Evolutionary conservation across 805 yeast genomes (phyloP).

Genomic region (Henningerozyma blattae): DNA sequence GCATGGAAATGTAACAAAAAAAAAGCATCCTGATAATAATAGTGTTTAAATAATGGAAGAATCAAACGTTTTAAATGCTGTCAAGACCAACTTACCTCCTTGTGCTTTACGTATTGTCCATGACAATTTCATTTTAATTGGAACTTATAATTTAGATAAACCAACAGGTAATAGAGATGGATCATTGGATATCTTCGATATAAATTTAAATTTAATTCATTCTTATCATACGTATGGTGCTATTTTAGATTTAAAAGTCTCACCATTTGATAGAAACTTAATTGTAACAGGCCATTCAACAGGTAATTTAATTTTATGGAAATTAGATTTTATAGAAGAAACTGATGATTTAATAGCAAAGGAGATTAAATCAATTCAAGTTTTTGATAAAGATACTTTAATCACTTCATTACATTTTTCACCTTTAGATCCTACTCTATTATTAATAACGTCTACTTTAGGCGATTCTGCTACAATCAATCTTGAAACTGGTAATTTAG

Average conservation of each 20-base stretch:
- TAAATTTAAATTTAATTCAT: slow-evolving; percentile 13
- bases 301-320: slow-evolving; percentile 65
- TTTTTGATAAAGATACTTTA: slow-evolving; percentile 38
- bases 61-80: slow-evolving; percentile 6
- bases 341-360: slow-evolving; percentile 7
- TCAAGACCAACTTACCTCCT: slow-evolving; percentile 58
- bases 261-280: slow-evolving; percentile 37
- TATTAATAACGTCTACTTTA: slow-evolving; percentile 53
- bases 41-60: too few relatives aligned
- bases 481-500: slow-evolving; percentile 5
- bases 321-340: slow-evolving; percentile 10
- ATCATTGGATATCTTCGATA: slow-evolving; percentile 32
- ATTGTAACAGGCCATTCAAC: slow-evolving; percentile 68
- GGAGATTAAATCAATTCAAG: slow-evolving; percentile 25
- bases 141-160: slow-evolving; percentile 69
- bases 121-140: slow-evolving; percentile 45
- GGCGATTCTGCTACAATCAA: slow-evolving; percentile 40
- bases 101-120: slow-evolving; percentile 56
- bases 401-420: slow-evolving; percentile 57
- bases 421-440: slow-evolving; percentile 25
- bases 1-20: too few relatives aligned
- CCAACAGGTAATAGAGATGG: slow-evolving; percentile 55
- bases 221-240: slow-evolving; percentile 41
- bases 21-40: too few relatives aligned
- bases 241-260: slow-evolving; percentile 63